Percentiles rank a stretch among this genome's conserved stretches.
Conservation (phyloP, 108 stramenopile species). For the Schizochytrium sp. region DNA sequence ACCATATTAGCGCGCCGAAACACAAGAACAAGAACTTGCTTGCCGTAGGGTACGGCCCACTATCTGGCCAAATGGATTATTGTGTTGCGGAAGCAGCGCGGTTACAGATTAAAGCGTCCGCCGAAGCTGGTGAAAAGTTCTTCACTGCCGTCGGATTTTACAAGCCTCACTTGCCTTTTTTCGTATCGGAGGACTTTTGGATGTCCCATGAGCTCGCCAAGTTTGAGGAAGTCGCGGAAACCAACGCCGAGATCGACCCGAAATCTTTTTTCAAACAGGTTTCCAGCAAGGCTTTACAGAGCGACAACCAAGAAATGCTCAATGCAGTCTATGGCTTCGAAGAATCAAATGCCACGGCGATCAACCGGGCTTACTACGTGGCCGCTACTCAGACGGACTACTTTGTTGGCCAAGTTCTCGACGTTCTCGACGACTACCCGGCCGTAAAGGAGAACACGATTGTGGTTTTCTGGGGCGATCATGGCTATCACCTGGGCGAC, state of each 20-base stretch:
- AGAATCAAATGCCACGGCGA: not conserved
- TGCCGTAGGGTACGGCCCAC: not conserved
- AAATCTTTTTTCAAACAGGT: not conserved
- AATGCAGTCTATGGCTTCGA: not conserved
- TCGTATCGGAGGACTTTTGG: not conserved
- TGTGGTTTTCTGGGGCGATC: not conserved
- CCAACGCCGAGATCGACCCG: not conserved
- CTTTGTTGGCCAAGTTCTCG: not conserved
- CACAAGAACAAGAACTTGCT: too few species aligned
- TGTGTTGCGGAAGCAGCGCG: not conserved
- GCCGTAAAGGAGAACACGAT: not conserved
- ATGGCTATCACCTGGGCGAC: not conserved
- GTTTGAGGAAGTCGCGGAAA: not conserved
- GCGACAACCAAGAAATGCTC: not conserved
- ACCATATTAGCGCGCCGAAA: too few species aligned
- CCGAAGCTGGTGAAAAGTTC: not conserved
- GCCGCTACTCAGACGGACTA: not conserved
- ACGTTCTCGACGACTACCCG: not conserved
- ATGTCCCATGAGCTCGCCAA: not conserved
- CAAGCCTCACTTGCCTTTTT: not conserved
- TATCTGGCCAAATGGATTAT: not conserved
- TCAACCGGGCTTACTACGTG: not conserved
- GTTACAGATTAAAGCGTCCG: not conserved
- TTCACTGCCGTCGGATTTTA: not conserved
- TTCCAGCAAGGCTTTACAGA: not conserved